These are phyloP conservation scores for Leccinum uliginosum DNA, from an alignment of 768 basidiomycete genomes.

Conservation along the genomic window DNA sequence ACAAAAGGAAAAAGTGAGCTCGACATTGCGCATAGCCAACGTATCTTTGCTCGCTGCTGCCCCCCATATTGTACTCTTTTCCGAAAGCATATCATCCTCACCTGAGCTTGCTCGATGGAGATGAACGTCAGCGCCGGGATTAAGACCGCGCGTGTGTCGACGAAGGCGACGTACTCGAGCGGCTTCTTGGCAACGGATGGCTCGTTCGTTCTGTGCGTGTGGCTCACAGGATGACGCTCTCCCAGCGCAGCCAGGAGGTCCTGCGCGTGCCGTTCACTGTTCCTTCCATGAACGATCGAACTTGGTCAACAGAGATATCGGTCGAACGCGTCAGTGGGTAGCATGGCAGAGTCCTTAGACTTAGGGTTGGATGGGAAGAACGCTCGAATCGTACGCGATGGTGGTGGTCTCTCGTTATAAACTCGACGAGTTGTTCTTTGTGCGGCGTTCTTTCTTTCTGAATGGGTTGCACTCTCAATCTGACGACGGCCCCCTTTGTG, in stretches of 20 bases:
- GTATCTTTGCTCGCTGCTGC: neutral
- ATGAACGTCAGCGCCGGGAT: neutral
- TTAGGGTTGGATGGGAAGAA: neutral
- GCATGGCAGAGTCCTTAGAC: neutral
- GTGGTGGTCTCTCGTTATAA: constrained; percentile 1
- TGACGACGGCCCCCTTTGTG: neutral
- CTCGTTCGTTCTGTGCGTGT: neutral
- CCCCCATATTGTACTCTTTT: neutral
- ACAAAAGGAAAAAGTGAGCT: neutral
- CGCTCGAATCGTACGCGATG: neutral
- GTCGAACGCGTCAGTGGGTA: neutral
- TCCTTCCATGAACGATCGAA: neutral
- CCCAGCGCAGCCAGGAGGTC: neutral
- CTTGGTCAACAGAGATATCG: neutral
- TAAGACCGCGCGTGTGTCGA: neutral
- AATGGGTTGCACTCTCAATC: neutral
- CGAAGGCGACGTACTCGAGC: neutral
- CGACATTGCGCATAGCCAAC: neutral
- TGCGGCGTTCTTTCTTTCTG: neutral
- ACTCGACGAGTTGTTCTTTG: neutral
- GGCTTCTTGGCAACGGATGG: neutral
- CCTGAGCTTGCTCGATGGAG: neutral
- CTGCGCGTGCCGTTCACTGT: neutral
- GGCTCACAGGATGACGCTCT: neutral
- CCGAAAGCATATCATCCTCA: neutral